Base-by-base conservation (phyloP, 805 yeast genomes). In the Saccharomycopsis olivae region DNA sequence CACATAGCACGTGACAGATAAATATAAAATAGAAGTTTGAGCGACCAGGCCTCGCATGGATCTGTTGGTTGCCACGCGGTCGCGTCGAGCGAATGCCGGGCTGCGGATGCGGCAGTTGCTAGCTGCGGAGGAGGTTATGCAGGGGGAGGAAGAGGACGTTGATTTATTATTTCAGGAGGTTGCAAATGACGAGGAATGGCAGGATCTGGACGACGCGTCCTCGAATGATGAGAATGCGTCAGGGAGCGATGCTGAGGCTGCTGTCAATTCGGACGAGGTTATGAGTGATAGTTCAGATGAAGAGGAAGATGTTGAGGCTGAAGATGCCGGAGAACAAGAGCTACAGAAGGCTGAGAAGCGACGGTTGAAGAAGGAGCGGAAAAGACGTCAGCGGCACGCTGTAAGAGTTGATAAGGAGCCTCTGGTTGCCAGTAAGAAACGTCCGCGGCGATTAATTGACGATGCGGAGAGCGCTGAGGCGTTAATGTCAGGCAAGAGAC, bases 21-120 rank as follows among this genome's bases (percentile, higher is more conserved):
- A n/a, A n/a, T n/a, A n/a, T n/a, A n/a, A n/a, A n/a, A n/a, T n/a
- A n/a, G n/a, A n/a, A n/a, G n/a, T n/a, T n/a, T n/a, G n/a, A n/a
- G n/a, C n/a, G n/a, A n/a, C n/a, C n/a, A n/a, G n/a, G n/a, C n/a
- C n/a, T n/a, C n/a, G n/a, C n/a, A n/a, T n/a, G 28, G 80, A 77
- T 34, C 68, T 73, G 51, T 66, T 86, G 41, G 80, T 81, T 50
- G 75, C 82, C 16, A 79, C 94, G 3, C 71, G 96, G 46, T 62
- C 74, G 45, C 67, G 85, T 48, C 73, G 98, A 40, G 59, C 86
- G 33, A 92, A 89, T 60, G 98, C 98, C 1, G 98, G 98, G 13
- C 80, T 84, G 38, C 67, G 92, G 40, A 64, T 92, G 55, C 73
- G 74, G 51, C 75, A 75, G 41, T 67, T 92, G 44, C 62, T 92